Conservation (phyloP, 768 basidiomycete genomes). For the Termitomyces eurrhizus region DNA sequence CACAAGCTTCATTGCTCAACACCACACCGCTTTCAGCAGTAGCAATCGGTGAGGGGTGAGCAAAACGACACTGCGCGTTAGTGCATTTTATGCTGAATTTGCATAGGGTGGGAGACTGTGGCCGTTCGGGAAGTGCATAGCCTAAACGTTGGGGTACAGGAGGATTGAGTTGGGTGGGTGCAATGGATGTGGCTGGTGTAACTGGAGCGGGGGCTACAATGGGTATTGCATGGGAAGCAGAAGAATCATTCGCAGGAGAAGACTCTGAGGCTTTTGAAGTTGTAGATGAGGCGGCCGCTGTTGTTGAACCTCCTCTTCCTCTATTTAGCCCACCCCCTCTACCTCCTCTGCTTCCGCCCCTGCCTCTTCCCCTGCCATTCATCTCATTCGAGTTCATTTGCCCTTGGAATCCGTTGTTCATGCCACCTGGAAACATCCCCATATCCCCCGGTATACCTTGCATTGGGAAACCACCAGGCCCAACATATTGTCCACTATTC, state of each 20-base stretch:
- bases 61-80: slow-evolving; percentile 84
- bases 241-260: slow-evolving; percentile 8
- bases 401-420: slow-evolving; percentile 36
- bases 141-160: slow-evolving; percentile 34
- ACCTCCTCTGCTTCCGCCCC: slow-evolving; percentile 38
- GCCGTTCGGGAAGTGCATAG: slow-evolving; percentile 68
- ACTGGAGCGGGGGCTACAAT: slow-evolving; percentile 27
- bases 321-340: slow-evolving; percentile 43
- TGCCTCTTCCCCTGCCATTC: slow-evolving; percentile 36
- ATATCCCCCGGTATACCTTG: slow-evolving; percentile 54
- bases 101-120: slow-evolving; percentile 88
- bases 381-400: slow-evolving; percentile 25
- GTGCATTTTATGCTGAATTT: slow-evolving; percentile 91
- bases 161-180: slow-evolving; percentile 16
- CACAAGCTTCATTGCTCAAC: slow-evolving; percentile 90
- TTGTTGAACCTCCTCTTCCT: slow-evolving; percentile 40
- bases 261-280: slow-evolving; percentile 19
- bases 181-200: slow-evolving; percentile 14
- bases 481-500: slow-evolving; percentile 53
- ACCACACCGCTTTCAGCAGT: slow-evolving; percentile 94
- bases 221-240: slow-evolving; percentile 24
- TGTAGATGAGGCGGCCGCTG: slow-evolving; percentile 17
- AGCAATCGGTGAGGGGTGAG: slow-evolving; percentile 96
- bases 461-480: slow-evolving; percentile 57
- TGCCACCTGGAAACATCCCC: slow-evolving; percentile 41